Evolutionary conservation across 1,284 basidiomycete species (phyloP), one percentile per base, ranked within the genome.

Genomic region (Ceratobasidium sp.): DNA sequence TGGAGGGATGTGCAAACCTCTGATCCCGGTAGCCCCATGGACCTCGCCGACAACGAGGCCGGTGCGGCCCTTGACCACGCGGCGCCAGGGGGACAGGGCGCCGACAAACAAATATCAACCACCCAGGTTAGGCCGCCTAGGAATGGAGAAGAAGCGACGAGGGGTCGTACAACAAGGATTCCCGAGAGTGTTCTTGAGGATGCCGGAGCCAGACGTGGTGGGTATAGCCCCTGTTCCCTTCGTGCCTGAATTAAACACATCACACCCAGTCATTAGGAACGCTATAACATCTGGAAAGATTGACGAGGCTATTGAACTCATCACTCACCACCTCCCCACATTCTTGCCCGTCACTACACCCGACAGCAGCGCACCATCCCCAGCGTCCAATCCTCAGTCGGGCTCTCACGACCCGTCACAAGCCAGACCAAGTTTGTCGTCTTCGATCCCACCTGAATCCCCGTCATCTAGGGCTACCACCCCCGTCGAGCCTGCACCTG

Each of bases 11-110:
- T 7, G 16, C 38, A 35, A 16, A 3, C 20, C 8, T 46, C 55
- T 35, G 27, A 62, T 20, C n/a, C 44, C 8, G 33, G 52, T 12
- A 62, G 55, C 50, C 12, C 20, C 20, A 54, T 54, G 44, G 35
- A 73, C 4, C 16, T n/a, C 41, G 12, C 20, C 44, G 35, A 35
- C 10, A 66, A 64, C 55, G 69, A n/a, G 69, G 69, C 54, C 16
- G 52, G 12, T n/a, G 18, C 69, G 54, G 44, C 69, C 69, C 69
- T 71, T 46, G 69, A 60, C 69, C 70, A 74, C 59, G 46, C 50
- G 23, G 18, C 35, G 20, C 23, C 18, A 18, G 6, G 12, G 41
- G n/a, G 30, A 54, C 50, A 20, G 33, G 59, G 50, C 27, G 54
- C 30, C 7, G 44, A 64, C 23, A 57, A 62, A 18, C 70, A 38